These are phyloP conservation scores for Solanum pennellii DNA, from an alignment of 257 asterid genomes.

Conservation along the genomic window DNA sequence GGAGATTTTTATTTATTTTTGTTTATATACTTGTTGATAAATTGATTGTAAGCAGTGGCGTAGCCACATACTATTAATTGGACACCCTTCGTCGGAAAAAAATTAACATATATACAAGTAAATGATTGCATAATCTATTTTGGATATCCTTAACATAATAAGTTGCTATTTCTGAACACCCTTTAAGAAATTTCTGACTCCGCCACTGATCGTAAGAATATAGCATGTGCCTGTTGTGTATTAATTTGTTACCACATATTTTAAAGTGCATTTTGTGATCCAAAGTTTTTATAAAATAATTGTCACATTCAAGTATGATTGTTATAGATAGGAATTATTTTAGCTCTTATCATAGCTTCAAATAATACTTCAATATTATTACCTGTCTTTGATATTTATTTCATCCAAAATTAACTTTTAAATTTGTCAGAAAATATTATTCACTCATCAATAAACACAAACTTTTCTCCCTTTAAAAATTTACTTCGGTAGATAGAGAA, in stretches of 20 bases:
- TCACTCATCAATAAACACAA: rapidly evolving
- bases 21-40: not conserved
- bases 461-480: not conserved
- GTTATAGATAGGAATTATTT: not conserved
- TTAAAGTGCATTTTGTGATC: not conserved
- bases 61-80: too few species aligned
- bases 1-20: not conserved
- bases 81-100: too few species aligned
- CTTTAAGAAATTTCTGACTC: too few species aligned
- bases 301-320: not conserved
- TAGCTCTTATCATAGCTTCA: not conserved
- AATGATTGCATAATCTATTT: too few species aligned
- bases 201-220: too few species aligned
- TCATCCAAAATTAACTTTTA: not conserved
- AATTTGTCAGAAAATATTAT: not conserved
- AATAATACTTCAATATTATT: not conserved
- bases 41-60: too few species aligned
- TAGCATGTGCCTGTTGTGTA: not conserved
- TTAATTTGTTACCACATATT: not conserved
- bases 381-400: not conserved
- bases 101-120: too few species aligned
- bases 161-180: rapidly evolving
- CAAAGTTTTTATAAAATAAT: not conserved
- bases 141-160: rapidly evolving
- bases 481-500: too few species aligned